phyloP scores from a whole-genome alignment of 495 filamentous ascomycete genomes.

The Penicillium egyptiacum region DNA sequence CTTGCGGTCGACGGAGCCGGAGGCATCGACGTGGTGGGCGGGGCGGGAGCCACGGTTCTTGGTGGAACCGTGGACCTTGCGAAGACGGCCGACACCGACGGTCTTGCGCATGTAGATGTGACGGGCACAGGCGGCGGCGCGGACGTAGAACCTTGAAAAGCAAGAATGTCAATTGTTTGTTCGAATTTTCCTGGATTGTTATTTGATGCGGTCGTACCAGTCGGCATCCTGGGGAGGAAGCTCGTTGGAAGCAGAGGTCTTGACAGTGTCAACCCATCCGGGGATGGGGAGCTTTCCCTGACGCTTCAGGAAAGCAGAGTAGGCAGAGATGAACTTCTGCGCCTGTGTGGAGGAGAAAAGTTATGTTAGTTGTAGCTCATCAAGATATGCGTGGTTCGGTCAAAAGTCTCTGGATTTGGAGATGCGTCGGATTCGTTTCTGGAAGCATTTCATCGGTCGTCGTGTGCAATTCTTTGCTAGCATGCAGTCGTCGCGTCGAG shows the following conservation, averaged over 20 bases:
- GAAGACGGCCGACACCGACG: constrained; percentile 91
- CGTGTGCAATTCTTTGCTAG: neutral
- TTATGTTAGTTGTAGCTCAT: constrained; percentile 28
- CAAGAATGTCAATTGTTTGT: constrained; percentile 16
- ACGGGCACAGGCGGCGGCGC: constrained; percentile 91
- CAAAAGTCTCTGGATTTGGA: constrained; percentile 17
- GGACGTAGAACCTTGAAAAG: constrained; percentile 81
- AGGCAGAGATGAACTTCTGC: constrained; percentile 93
- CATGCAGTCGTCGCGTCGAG: neutral
- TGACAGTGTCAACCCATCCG: constrained; percentile 99
- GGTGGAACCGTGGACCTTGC: constrained; percentile 88
- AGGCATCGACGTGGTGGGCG: constrained; percentile 92
- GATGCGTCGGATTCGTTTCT: constrained; percentile 28
- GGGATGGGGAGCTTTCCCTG: constrained; percentile 98
- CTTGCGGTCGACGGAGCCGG: constrained; percentile 93
- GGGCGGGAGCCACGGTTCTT: constrained; percentile 96
- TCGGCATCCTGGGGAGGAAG: constrained; percentile 95
- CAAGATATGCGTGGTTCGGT: constrained; percentile 11
- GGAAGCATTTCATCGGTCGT: constrained; percentile 15
- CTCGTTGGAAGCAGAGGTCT: constrained; percentile 93
- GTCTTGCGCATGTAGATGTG: constrained; percentile 99
- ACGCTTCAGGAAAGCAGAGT: constrained; percentile 96
- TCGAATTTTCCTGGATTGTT: neutral
- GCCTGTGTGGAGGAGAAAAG: constrained; percentile 52
- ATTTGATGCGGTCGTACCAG: constrained; percentile 57